These are phyloP conservation scores for Suhomyces faveliae DNA, from an alignment of 805 yeast species.

Conservation along the genomic window DNA sequence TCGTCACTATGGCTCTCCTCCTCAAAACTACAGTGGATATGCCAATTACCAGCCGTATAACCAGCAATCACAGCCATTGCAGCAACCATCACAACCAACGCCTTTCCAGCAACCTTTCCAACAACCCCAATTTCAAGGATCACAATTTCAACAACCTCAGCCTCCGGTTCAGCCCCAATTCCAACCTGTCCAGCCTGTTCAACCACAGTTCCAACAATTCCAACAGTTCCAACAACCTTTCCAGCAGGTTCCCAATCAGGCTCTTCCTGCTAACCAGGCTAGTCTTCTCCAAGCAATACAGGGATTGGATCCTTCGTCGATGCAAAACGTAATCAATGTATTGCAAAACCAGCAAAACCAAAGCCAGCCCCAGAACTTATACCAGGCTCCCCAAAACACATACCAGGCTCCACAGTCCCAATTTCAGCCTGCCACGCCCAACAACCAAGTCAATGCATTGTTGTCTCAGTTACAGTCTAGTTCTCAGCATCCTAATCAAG, in stretches of 20 bases:
- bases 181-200: neutral
- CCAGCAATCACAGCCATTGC: neutral
- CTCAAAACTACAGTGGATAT: neutral
- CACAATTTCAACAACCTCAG: constrained; percentile 4
- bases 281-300: constrained; percentile 19
- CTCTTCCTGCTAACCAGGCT: constrained; percentile 7
- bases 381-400: too few species aligned
- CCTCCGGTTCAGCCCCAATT: neutral
- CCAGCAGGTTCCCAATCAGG: neutral
- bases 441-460: constrained; percentile 25
- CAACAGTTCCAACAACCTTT: neutral
- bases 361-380: too few species aligned
- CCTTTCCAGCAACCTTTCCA: constrained; percentile 2
- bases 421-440: too few species aligned
- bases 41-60: neutral
- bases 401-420: constrained; percentile 15
- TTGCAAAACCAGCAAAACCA: constrained; percentile 29
- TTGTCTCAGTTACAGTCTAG: constrained; percentile 26
- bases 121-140: neutral
- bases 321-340: constrained; percentile 31
- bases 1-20: constrained; percentile 1
- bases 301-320: constrained; percentile 31
- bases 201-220: neutral
- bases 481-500: constrained; percentile 12
- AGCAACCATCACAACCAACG: neutral